A percentile compares a stretch with the other conserved stretches of the same genome.
Conservation (phyloP, 1,139 yeast genomes). For the Taphrina deformans region DNA sequence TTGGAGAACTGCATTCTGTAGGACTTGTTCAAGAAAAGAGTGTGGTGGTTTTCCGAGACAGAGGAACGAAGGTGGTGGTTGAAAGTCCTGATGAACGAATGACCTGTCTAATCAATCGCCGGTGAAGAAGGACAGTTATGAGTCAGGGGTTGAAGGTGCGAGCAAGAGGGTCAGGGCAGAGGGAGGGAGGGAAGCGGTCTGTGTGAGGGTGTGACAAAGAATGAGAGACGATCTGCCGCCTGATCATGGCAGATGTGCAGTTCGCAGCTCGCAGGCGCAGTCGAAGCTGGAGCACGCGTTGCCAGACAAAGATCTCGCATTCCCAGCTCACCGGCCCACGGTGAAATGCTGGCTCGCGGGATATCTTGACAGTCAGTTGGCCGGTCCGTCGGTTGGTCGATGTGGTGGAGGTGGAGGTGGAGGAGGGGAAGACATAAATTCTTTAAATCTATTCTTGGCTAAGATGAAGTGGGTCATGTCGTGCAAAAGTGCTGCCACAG, state of each 20-base stretch:
- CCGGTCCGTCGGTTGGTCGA: too few relatives aligned
- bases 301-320: too few relatives aligned
- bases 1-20: constrained; percentile 12
- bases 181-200: background rate
- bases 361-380: too few relatives aligned
- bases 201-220: background rate
- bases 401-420: background rate
- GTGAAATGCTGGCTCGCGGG: too few relatives aligned
- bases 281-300: background rate
- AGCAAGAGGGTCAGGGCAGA: background rate
- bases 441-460: background rate
- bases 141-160: too few relatives aligned
- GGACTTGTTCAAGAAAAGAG: background rate
- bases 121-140: background rate
- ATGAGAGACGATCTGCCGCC: background rate
- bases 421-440: background rate
- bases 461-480: too few relatives aligned
- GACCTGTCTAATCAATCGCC: background rate
- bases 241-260: background rate
- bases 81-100: too few relatives aligned
- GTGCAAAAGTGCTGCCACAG: too few relatives aligned
- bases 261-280: too few relatives aligned
- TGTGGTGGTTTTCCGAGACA: background rate
- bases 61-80: background rate
- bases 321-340: too few relatives aligned